A percentile compares a stretch with the other conserved stretches of the same genome.
Conservation (phyloP, 495 filamentous ascomycete species). For the Penicillium chermesinum region DNA sequence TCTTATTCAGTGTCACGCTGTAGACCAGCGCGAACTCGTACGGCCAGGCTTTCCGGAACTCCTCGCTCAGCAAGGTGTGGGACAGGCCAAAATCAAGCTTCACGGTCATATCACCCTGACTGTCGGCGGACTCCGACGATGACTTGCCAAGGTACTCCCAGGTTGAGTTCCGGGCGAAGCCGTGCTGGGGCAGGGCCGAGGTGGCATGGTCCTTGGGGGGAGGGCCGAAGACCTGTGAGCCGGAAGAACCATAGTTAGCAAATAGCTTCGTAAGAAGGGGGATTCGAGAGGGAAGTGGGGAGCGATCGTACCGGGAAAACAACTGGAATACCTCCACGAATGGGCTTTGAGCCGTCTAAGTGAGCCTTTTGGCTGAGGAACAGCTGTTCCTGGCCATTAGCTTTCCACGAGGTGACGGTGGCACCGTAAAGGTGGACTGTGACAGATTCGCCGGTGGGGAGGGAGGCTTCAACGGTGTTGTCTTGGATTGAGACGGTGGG, state of each 20-base stretch:
- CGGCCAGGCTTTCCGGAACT: constrained; percentile 64
- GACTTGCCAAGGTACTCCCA: constrained; percentile 62
- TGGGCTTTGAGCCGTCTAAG: constrained; percentile 60
- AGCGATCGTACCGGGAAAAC: constrained; percentile 95
- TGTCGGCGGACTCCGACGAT: constrained; percentile 61
- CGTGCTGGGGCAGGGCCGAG: constrained; percentile 79
- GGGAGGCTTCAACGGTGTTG: constrained; percentile 62
- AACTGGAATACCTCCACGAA: constrained; percentile 71
- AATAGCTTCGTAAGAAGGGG: neutral
- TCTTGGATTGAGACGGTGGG: constrained; percentile 64
- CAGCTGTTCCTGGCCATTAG: constrained; percentile 74
- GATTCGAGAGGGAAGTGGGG: too few species aligned
- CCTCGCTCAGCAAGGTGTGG: constrained; percentile 58
- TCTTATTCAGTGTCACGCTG: constrained; percentile 74
- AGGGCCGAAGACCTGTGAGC: constrained; percentile 77
- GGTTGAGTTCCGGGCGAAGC: constrained; percentile 81
- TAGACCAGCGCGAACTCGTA: constrained; percentile 87
- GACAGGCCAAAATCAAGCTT: constrained; percentile 95
- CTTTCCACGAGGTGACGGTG: constrained; percentile 90
- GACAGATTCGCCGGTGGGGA: constrained; percentile 82
- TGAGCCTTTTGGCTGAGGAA: constrained; percentile 77
- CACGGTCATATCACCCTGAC: constrained; percentile 56
- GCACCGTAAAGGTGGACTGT: constrained; percentile 85
- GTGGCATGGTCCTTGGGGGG: constrained; percentile 67
- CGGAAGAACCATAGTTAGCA: constrained; percentile 10